phyloP scores from a whole-genome alignment of 495 filamentous ascomycete genomes.

The Neurospora sp. region DNA sequence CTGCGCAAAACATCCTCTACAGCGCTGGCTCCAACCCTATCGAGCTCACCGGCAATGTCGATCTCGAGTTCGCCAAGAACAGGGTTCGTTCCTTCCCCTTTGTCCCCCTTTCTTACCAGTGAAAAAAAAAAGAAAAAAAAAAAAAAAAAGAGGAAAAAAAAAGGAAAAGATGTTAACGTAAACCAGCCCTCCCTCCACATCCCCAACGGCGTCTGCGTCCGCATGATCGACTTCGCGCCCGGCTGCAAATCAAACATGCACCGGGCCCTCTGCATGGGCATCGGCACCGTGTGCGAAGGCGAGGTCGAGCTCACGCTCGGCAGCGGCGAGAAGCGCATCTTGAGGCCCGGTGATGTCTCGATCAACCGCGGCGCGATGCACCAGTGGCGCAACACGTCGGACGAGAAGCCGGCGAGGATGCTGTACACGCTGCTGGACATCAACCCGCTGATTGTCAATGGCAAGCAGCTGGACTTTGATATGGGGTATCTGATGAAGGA shows the following conservation, averaged over 20 bases:
- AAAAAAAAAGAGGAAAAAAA: too few species aligned
- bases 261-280: conserved; percentile 48
- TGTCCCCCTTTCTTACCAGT: neutral
- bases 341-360: conserved; percentile 39
- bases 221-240: neutral
- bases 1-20: neutral
- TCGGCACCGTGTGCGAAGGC: conserved; percentile 51
- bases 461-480: neutral
- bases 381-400: conserved; percentile 47
- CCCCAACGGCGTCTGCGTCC: neutral
- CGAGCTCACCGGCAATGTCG: neutral
- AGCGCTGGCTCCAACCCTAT: neutral
- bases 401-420: neutral
- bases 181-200: neutral
- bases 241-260: conserved; percentile 35
- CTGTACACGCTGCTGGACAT: neutral
- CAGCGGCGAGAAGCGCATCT: conserved; percentile 33
- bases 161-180: neutral
- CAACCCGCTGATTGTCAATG: neutral
- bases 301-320: conserved; percentile 41
- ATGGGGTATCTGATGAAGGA: neutral
- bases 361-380: conserved; percentile 53
- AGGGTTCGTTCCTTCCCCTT: neutral
- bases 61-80: neutral
- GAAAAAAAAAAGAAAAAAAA: too few species aligned